phyloP scores from a whole-genome alignment of 345 rosid genomes.

The Heritiera fomes region DNA sequence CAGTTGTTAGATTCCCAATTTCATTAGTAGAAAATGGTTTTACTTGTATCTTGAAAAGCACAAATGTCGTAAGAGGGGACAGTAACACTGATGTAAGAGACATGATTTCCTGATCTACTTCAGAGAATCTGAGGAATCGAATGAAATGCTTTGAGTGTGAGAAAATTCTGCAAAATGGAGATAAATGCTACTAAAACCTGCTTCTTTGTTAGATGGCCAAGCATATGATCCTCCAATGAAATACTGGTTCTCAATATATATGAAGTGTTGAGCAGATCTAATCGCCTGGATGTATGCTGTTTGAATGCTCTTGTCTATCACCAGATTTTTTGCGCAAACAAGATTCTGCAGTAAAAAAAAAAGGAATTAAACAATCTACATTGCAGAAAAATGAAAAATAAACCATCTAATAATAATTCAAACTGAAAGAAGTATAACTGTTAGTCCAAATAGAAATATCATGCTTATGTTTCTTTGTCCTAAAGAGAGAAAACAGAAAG shows the following conservation, averaged over 20 bases:
- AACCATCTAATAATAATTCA: background rate
- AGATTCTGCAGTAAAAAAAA: slow-evolving; percentile 61
- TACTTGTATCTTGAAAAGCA: background rate
- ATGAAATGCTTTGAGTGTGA: background rate
- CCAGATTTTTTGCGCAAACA: slow-evolving; percentile 77
- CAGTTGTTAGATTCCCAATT: background rate
- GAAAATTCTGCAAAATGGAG: slow-evolving; percentile 1
- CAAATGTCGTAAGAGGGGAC: background rate
- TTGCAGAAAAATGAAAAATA: background rate
- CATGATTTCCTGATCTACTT: background rate
- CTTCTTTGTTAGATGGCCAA: slow-evolving; percentile 74
- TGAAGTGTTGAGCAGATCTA: slow-evolving; percentile 79
- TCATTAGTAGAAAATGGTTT: background rate
- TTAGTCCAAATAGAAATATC: background rate
- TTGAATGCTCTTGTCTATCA: slow-evolving; percentile 85
- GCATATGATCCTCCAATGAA: slow-evolving; percentile 84
- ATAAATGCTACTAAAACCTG: slow-evolving; percentile 49
- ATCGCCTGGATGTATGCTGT: slow-evolving; percentile 88
- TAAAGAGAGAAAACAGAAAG: background rate
- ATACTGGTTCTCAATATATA: slow-evolving; percentile 88
- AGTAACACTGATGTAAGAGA: background rate
- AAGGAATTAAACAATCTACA: background rate
- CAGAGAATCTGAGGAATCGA: background rate
- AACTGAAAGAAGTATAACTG: background rate
- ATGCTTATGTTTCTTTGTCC: background rate